Evolutionary conservation across 208 protist species (phyloP), one percentile per base, ranked within the genome.

Genomic region (Acanthamoeba royreba): DNA sequence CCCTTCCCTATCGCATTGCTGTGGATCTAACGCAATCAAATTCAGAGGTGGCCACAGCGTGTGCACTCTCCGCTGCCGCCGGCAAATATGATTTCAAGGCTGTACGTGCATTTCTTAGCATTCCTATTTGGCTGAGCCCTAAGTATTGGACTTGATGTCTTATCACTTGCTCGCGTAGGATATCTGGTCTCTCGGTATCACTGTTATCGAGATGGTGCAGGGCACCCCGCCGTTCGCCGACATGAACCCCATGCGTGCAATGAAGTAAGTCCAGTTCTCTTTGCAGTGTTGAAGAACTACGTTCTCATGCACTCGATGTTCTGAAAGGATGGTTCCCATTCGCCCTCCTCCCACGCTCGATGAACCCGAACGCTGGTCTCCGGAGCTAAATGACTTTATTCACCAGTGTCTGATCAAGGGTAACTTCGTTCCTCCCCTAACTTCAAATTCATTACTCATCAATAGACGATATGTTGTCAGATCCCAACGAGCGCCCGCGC

Each of bases 161-260:
- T 61, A 25, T 61, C 53, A 25, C 25, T 61, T 61, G 19, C 19
- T 61, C 25, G 53, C 4, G 15, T 66, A 85, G 90, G 90, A 93
- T 40, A 43, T 93, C 8, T 93, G 90, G 90, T 86, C 63, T 13
- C 46, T 93, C 13, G 90, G 90, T 19, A 93, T 93, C 19, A 93
- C 90, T 11, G 90, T 35, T 0, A 93, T 93, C 47, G 90, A 93
- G 49, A 52, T 93, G 69, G 90, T 40, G 0, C 33, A 93, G 19
- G 63, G 90, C 25, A 15, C 4, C 0, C 90, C 90, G 1, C 90
- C 90, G 7, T 61, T 47, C n/a, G 58, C 38, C 8, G 58, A 83
- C 11, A 85, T 85, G 45, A 81, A 92, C 7, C 49, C 53, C 28
- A 92, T 92, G 87, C 49, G 87, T n/a, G 86, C 61, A 3, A 66